phyloP scores from a whole-genome alignment of 352 stramenopile species.

The Hyaloperonospora brassicae region DNA sequence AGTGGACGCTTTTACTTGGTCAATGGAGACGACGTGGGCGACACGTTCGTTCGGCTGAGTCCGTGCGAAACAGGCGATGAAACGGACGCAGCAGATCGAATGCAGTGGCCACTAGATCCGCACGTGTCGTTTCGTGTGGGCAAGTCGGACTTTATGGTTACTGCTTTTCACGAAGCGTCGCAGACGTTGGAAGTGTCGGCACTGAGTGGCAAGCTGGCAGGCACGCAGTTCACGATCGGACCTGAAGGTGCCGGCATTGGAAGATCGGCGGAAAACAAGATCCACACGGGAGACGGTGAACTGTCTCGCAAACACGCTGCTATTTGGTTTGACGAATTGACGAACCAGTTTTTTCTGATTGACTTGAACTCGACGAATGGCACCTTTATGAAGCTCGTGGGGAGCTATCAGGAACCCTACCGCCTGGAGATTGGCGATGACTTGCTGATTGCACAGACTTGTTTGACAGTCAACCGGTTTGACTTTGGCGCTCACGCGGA shows the following conservation, averaged over 20 bases:
- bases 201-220: slow-evolving; percentile 54
- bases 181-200: slow-evolving; percentile 54
- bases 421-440: slow-evolving; percentile 91
- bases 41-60: slow-evolving; percentile 63
- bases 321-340: slow-evolving; percentile 87
- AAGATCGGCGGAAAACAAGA: slow-evolving; percentile 81
- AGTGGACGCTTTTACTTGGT: slow-evolving; percentile 57
- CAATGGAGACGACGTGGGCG: slow-evolving; percentile 43
- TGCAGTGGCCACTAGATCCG: slow-evolving; percentile 69
- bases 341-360: slow-evolving; percentile 69
- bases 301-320: slow-evolving; percentile 90
- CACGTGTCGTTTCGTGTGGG: slow-evolving; percentile 63
- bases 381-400: slow-evolving; percentile 94
- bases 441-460: slow-evolving; percentile 93
- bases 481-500: slow-evolving; percentile 93
- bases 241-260: slow-evolving; percentile 84
- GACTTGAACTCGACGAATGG: slow-evolving; percentile 87
- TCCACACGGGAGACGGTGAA: slow-evolving; percentile 92
- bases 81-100: slow-evolving; percentile 45
- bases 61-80: slow-evolving; percentile 26
- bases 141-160: slow-evolving; percentile 76
- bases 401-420: slow-evolving; percentile 89
- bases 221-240: slow-evolving; percentile 71
- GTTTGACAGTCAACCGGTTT: slow-evolving; percentile 94
- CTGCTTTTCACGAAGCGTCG: slow-evolving; percentile 37